phyloP scores from a whole-genome alignment of 1,139 yeast species.

The Eremothecium gossypii region DNA sequence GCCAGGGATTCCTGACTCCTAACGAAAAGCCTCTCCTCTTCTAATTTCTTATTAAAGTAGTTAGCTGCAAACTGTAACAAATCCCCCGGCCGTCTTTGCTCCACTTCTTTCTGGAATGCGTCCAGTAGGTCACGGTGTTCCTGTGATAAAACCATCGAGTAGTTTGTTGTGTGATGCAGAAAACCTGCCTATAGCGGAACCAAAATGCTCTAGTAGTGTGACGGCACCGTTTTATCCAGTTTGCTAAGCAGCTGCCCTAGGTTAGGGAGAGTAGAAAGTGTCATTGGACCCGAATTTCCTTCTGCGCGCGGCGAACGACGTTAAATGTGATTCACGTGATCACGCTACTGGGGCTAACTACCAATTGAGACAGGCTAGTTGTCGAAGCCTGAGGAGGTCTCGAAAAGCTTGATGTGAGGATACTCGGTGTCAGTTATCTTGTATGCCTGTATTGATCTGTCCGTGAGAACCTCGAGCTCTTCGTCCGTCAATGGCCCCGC shows the following conservation, averaged over 20 bases:
- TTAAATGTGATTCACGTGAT: no score
- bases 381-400: conserved; percentile 22
- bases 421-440: conserved; percentile 15
- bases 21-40: conserved; percentile 47
- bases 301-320: no score
- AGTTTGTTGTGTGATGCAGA: no score
- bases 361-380: neutral
- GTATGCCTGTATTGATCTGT: conserved; percentile 44
- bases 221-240: no score
- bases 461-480: conserved; percentile 48
- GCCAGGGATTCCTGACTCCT: conserved; percentile 48
- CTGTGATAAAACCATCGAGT: conserved; percentile 29
- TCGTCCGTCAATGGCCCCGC: conserved; percentile 25
- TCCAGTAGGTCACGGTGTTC: conserved; percentile 47
- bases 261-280: no score
- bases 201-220: no score
- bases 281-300: no score
- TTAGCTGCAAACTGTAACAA: conserved; percentile 67
- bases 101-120: conserved; percentile 53
- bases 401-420: conserved; percentile 27
- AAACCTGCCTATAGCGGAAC: no score
- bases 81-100: conserved; percentile 55
- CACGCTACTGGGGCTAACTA: no score
- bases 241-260: no score
- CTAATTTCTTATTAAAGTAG: conserved; percentile 54